phyloP scores from a whole-genome alignment of 2,329 filamentous ascomycete genomes.

The Penicillium sp. region DNA sequence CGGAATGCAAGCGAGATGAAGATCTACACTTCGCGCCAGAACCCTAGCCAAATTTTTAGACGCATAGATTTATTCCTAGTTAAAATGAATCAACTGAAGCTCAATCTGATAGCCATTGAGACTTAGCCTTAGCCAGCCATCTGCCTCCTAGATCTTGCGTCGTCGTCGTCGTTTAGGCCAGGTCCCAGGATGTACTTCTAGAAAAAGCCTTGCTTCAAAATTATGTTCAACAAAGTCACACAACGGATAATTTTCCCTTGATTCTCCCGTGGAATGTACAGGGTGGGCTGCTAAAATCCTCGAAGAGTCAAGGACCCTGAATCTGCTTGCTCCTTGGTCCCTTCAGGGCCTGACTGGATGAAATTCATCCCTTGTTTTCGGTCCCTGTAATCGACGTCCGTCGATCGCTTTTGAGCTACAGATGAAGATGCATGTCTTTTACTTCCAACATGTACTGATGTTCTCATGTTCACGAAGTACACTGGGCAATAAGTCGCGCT shows the following conservation, averaged over 20 bases:
- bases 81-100: too few species aligned
- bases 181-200: too few species aligned
- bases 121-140: too few species aligned
- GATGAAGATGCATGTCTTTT: background rate
- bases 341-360: background rate
- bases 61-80: background rate
- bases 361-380: conserved; percentile 9
- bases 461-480: background rate
- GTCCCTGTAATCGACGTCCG: background rate
- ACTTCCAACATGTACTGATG: background rate
- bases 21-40: background rate
- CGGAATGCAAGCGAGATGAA: conserved; percentile 6
- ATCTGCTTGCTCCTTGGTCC: background rate
- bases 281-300: background rate
- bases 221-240: background rate
- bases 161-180: too few species aligned
- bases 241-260: background rate
- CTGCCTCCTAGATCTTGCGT: too few species aligned
- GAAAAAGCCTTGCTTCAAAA: background rate
- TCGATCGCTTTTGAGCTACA: background rate
- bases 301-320: background rate
- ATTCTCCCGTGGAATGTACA: conserved; percentile 13
- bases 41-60: background rate
- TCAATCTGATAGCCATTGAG: too few species aligned
- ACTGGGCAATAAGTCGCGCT: background rate